Base-by-base conservation (phyloP, 75 land plant genomes). In the Pinus albicaulis region DNA sequence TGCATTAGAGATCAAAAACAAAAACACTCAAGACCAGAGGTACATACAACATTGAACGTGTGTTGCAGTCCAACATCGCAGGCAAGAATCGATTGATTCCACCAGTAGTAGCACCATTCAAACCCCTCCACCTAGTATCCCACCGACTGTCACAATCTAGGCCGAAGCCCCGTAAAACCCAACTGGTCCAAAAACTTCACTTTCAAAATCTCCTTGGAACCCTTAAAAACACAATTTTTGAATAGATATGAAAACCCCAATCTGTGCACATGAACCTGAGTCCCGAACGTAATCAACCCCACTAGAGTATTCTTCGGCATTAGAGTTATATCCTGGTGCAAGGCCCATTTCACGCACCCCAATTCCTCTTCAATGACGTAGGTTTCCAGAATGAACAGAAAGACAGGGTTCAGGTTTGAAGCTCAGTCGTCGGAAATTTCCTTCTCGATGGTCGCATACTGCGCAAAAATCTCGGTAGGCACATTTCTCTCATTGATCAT, bases 351-450 rank as follows among this genome's bases (percentile, higher is more conserved):
- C 23, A 88, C 79, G 80, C 80, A 98, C 56, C 79, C 94, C n/a
- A 98, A 74, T 70, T 98, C 99, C 87, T 98, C 98, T 83, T 98
- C 99, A 41, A 98, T 86, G 73, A 98, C 71, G 77, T 98, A 98
- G 0, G 94, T 92, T 71, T 98, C 99, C 34, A 98, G 78, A 26
- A 95, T 88, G 76, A 98, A 98, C 7, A 98, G 81, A 77, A 89
- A 98, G 14, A 98, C 89, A 2, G 92, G 92, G 55, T 92, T 81
- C 38, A 64, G 71, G 25, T 77, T 76, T 36, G 2, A 53, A 55
- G 74, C 31, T 31, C 66, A 61, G 61, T 72, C 48, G 38, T 74
- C 55, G 55, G 84, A 70, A 64, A 75, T 77, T 17, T 84, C 60
- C 77, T 95, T 95, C 80, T 98, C 91, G 23, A 95, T 80, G 19